Evolutionary conservation across 2,329 filamentous ascomycete genomes (phyloP), one percentile per base, ranked within the genome.

Genomic region (Trichoderma sp.): DNA sequence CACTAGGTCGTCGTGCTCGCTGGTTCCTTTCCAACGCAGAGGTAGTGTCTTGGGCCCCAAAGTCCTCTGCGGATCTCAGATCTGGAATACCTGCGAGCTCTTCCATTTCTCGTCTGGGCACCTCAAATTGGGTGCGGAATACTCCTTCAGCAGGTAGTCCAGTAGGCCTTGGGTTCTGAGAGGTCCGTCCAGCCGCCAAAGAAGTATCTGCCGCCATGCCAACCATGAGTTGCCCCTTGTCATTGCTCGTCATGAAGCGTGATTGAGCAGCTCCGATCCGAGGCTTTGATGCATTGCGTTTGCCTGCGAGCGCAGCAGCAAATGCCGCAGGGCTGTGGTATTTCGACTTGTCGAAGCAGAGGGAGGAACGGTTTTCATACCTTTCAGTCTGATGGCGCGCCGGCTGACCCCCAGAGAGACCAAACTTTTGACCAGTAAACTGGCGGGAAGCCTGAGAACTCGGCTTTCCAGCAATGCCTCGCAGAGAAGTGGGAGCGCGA

Each of bases 201-300:
- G 54, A 30, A n/a, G 49, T 7, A 21, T 59, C 63, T 30, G 54
- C 30, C 64, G 54, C 64, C 18, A 66, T 49, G 26, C 64, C 64
- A 66, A 66, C 39, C 64, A 66, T 59, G n/a, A 66, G 39, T 51
- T 66, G 54, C 28, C 64, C 64, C 30, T 37, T 59, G 16, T 30
- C 39, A 59, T 66, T 66, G 64, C 64, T 66, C 59, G 64, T 66
- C 64, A 66, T 66, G n/a, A 66, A 66, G 39, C 64, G 64, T 34
- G 43, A 39, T 28, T 43, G 64, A 59, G 64, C 64, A 59, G 64
- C 43, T 58, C 64, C 64, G 30, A 66, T 39, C 30, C 64, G 64
- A 51, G 64, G 55, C 54, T 54, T 49, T 46, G 64, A 56, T 54
- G 28, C 64, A 46, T 59, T 66, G 13, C 58, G 37, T 43, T 37